Evolutionary conservation across 2,329 filamentous ascomycete genomes (phyloP), one percentile per base, ranked within the genome.

Genomic region (Magnaporthales sp.): DNA sequence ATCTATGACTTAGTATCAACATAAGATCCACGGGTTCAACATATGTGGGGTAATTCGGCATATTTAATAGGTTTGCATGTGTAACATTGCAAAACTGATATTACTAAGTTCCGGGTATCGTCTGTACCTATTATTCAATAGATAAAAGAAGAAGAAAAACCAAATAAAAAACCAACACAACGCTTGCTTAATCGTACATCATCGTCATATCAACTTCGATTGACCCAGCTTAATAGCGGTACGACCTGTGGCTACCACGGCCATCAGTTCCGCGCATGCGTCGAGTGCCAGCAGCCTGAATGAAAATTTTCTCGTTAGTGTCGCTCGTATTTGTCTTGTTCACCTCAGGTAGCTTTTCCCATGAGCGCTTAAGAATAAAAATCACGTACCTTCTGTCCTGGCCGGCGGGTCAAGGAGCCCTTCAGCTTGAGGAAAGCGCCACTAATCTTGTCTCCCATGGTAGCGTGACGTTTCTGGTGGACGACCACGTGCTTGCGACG

Each of bases 181-280:
- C 38, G 38, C 38, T 46, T 7, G 38, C 19, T 46, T 46, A 46
- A 46, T 46, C 38, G 15, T 46, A 19, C 38, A n/a, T n/a, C 19
- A 46, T 19, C 38, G 15, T 46, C 38, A 46, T n/a, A 9, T n/a
- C 38, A 46, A 46, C 15, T 46, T 46, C n/a, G 38, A 46, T 46
- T 46, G 38, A 13, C 38, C n/a, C 38, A 19, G 38, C 29, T 19
- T 24, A 62, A 24, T 46, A 26, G 11, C 29, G 63, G 38, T 46
- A 64, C 22, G 24, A 24, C 29, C 31, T 31, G 19, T 19, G 82
- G 67, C 79, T 81, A 67, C 86, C 86, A 51, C 88, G 85, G 2
- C 89, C 89, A 75, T 92, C 90, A 62, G 89, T 92, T 56, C 90
- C 89, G 71, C 86, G 85, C 88, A 91, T 91, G 66, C 90, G 83